phyloP scores from a whole-genome alignment of 768 basidiomycete genomes.

The Amanita polypyramis region DNA sequence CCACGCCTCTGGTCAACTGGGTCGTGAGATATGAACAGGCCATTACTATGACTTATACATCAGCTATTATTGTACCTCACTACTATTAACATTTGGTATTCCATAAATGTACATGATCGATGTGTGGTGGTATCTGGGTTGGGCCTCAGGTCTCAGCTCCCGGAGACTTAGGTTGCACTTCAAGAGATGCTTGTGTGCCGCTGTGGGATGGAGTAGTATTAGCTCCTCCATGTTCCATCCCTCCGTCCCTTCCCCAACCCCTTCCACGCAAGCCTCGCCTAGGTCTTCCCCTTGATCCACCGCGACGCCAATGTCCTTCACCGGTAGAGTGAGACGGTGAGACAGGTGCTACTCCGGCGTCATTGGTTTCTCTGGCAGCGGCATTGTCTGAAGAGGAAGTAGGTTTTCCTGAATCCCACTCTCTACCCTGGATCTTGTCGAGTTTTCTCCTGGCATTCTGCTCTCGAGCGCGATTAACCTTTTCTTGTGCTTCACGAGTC shows the following conservation, averaged over 20 bases:
- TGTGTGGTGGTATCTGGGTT: not conserved
- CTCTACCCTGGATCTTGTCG: constrained; percentile 67
- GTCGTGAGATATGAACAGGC: too few relatives aligned
- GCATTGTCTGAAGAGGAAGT: not conserved
- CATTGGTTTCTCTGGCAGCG: not conserved
- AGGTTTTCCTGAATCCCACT: constrained; percentile 78
- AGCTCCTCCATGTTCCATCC: not conserved
- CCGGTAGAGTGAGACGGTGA: constrained; percentile 14
- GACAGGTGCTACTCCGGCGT: not conserved
- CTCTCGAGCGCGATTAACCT: constrained; percentile 60
- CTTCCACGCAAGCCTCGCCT: constrained; percentile 26
- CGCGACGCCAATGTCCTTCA: constrained; percentile 14
- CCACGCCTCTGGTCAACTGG: too few relatives aligned
- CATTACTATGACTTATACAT: not conserved
- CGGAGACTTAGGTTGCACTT: not conserved
- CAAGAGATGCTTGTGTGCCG: not conserved
- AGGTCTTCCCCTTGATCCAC: constrained; percentile 19
- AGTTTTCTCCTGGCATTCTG: constrained; percentile 74
- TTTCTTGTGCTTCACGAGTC: constrained; percentile 56
- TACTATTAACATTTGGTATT: constrained; percentile 6
- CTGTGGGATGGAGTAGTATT: not conserved
- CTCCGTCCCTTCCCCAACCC: constrained; percentile 5
- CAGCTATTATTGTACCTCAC: not conserved
- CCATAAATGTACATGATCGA: constrained; percentile 3
- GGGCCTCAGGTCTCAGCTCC: not conserved